Conservation (phyloP, 2,329 filamentous ascomycete species). For the Juglanconis sp. region DNA sequence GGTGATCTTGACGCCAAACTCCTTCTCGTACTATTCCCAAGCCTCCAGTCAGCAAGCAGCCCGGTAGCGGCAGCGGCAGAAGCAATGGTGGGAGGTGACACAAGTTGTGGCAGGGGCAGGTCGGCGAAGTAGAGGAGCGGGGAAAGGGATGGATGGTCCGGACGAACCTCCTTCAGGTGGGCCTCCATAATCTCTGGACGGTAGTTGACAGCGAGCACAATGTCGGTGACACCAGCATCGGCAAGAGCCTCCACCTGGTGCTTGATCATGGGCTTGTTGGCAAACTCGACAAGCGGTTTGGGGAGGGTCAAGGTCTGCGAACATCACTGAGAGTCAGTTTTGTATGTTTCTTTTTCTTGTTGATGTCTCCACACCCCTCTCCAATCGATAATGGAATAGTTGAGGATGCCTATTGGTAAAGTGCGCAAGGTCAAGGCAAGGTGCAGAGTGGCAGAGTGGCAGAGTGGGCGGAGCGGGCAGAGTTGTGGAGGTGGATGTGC, state of each 20-base stretch:
- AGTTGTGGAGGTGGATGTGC: conserved; percentile 5
- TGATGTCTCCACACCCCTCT: too few species aligned
- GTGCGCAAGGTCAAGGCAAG: too few species aligned
- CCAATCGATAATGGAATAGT: too few species aligned
- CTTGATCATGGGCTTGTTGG: conserved; percentile 98
- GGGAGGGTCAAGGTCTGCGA: conserved; percentile 87
- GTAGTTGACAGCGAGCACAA: conserved; percentile 98
- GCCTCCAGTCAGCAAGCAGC: background rate
- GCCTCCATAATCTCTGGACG: conserved; percentile 96
- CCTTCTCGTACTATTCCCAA: conserved; percentile 71
- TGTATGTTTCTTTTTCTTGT: background rate
- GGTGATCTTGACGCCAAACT: conserved; percentile 91
- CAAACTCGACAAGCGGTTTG: conserved; percentile 97
- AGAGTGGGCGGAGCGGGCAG: background rate
- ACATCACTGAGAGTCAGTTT: conserved; percentile 20
- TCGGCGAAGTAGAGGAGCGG: background rate
- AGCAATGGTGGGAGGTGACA: background rate
- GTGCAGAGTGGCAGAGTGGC: too few species aligned
- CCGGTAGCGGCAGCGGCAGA: background rate
- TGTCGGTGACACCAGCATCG: conserved; percentile 90
- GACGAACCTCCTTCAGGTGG: conserved; percentile 77
- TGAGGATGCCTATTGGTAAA: too few species aligned
- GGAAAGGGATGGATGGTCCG: conserved; percentile 7
- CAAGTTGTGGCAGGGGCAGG: background rate
- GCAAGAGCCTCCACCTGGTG: conserved; percentile 96